phyloP scores from a whole-genome alignment of 1,139 yeast species.

The Yamadazyma sp. region DNA sequence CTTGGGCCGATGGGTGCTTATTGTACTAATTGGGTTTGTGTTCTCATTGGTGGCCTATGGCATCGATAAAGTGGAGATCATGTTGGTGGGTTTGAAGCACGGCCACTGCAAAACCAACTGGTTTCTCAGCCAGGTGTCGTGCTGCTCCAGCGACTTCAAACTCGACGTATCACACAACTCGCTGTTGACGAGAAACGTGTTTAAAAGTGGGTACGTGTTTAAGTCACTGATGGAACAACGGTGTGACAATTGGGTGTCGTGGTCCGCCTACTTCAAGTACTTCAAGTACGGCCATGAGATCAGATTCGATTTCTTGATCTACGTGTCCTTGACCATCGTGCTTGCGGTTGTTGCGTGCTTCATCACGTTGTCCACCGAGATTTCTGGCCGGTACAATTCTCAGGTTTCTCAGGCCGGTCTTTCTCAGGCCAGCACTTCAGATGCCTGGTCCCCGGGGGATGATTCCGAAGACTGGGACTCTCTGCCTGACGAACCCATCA shows the following conservation, averaged over 20 bases:
- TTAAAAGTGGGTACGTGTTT: slow-evolving; percentile 22
- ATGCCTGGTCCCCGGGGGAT: background rate
- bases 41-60: slow-evolving; percentile 53
- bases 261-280: slow-evolving; percentile 37
- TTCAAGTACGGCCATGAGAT: slow-evolving; percentile 17
- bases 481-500: slow-evolving; percentile 7
- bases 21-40: slow-evolving; percentile 46
- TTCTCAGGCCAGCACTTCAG: background rate
- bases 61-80: slow-evolving; percentile 52
- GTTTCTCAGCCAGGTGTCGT: slow-evolving; percentile 45
- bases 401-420: background rate
- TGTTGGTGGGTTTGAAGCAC: slow-evolving; percentile 52
- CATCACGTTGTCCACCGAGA: slow-evolving; percentile 51
- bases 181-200: slow-evolving; percentile 16
- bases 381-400: slow-evolving; percentile 22
- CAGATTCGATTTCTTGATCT: slow-evolving; percentile 36
- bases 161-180: too few species aligned
- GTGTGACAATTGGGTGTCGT: slow-evolving; percentile 48
- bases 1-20: slow-evolving; percentile 50
- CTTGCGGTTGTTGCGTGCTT: slow-evolving; percentile 50
- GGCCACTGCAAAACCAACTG: slow-evolving; percentile 55
- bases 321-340: slow-evolving; percentile 37
- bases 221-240: slow-evolving; percentile 9
- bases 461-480: background rate
- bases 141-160: slow-evolving; percentile 38